Percentiles rank a stretch among this genome's conserved stretches.
Evolutionary conservation across 2,329 filamentous ascomycete species (phyloP).

Genomic region (Aspergillus piperis): DNA sequence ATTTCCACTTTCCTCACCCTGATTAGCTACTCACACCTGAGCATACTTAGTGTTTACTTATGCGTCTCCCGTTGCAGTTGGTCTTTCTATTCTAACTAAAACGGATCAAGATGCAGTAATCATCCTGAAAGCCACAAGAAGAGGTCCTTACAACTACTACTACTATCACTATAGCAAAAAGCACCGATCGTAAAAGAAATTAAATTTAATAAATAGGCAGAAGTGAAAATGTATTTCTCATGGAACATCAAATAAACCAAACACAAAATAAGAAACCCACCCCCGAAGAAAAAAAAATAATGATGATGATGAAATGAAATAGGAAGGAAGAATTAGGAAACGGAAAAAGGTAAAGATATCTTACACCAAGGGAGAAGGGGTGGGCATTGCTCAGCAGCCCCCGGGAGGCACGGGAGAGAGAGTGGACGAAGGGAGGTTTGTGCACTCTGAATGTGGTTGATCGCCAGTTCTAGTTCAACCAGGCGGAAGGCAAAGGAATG

Average conservation of each 20-base stretch:
- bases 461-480: slow-evolving; percentile 29
- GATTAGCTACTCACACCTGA: neutral
- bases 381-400: slow-evolving; percentile 25
- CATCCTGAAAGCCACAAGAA: neutral
- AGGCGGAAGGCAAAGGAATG: slow-evolving; percentile 32
- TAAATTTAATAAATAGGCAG: too few species aligned
- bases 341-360: slow-evolving; percentile 20
- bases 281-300: neutral
- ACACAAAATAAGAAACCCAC: slow-evolving; percentile 10
- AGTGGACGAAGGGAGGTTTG: slow-evolving; percentile 25
- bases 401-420: slow-evolving; percentile 23
- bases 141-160: neutral
- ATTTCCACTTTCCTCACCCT: slow-evolving; percentile 4
- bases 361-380: slow-evolving; percentile 21
- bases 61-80: neutral
- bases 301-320: neutral
- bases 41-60: neutral
- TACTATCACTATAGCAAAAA: neutral
- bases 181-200: neutral
- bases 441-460: slow-evolving; percentile 31
- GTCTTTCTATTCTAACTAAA: neutral
- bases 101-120: neutral
- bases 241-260: neutral
- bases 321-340: slow-evolving; percentile 7
- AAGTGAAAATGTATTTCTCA: too few species aligned